Conservation (phyloP, 768 basidiomycete genomes). For the Dacryopinax spathularia region DNA sequence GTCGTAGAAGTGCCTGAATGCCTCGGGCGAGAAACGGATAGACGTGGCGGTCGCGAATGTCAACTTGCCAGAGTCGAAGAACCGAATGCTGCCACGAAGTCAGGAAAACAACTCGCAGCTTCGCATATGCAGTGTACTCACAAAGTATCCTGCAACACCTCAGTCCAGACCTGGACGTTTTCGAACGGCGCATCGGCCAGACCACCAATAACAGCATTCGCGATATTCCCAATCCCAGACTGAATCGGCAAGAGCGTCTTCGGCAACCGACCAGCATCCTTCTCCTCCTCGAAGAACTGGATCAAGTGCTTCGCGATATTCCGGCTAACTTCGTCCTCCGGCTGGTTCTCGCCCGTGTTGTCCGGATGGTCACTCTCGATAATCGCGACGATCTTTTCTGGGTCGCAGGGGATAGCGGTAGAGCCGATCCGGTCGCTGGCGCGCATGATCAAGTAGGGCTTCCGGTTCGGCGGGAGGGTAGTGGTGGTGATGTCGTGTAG, state of each 20-base stretch:
- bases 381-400: conserved; percentile 18
- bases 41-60: conserved; percentile 27
- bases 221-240: conserved; percentile 20
- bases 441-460: conserved; percentile 17
- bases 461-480: conserved; percentile 18
- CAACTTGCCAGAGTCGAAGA: conserved; percentile 24
- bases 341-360: conserved; percentile 17
- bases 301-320: conserved; percentile 18
- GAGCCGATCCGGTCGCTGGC: conserved; percentile 17
- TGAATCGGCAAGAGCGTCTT: conserved; percentile 18
- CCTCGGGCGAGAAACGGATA: conserved; percentile 19
- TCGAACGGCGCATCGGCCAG: conserved; percentile 15
- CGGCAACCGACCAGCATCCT: conserved; percentile 17
- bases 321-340: conserved; percentile 13
- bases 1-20: conserved; percentile 11
- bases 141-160: conserved; percentile 13
- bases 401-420: conserved; percentile 17
- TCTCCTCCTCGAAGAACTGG: conserved; percentile 18
- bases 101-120: background rate
- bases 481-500: conserved; percentile 20
- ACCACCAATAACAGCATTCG: conserved; percentile 18
- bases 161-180: conserved; percentile 19
- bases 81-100: conserved; percentile 12
- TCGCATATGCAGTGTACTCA: background rate
- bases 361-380: conserved; percentile 18